Evolutionary conservation across 225 moss, liverwort and hornwort species (phyloP).

Genomic region (Straminergon stramineum): DNA sequence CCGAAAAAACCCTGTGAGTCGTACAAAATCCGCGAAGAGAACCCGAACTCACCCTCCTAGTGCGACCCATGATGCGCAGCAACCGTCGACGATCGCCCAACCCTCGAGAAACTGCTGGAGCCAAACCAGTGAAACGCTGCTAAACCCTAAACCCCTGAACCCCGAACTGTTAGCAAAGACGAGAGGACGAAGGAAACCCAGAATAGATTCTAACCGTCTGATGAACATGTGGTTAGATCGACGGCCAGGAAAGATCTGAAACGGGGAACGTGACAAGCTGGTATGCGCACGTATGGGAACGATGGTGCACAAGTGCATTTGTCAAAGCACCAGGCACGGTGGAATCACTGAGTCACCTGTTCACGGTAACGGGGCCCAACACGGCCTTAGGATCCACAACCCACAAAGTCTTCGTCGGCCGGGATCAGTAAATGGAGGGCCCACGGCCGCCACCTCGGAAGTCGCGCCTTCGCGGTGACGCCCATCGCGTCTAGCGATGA

Average conservation of each 20-base stretch:
- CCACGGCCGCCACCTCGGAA: not conserved
- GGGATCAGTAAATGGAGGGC: not conserved
- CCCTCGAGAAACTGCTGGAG: not conserved
- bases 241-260: not conserved
- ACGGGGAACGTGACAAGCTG: not conserved
- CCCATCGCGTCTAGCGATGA: not conserved
- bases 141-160: not conserved
- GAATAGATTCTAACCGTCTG: not conserved
- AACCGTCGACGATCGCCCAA: not conserved
- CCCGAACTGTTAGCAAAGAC: not conserved
- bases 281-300: not conserved
- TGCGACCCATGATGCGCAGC: constrained; percentile 21
- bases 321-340: no score
- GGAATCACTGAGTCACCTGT: not conserved
- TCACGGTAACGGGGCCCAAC: not conserved
- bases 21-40: not conserved
- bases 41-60: constrained; percentile 15
- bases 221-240: not conserved
- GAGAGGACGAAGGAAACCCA: no score
- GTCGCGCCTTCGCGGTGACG: not conserved
- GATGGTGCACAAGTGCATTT: no score
- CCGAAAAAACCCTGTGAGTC: not conserved
- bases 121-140: not conserved
- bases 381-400: not conserved
- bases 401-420: not conserved